Evolutionary conservation across 257 asterid species (phyloP).

Genomic region (Linderniella brevidens): DNA sequence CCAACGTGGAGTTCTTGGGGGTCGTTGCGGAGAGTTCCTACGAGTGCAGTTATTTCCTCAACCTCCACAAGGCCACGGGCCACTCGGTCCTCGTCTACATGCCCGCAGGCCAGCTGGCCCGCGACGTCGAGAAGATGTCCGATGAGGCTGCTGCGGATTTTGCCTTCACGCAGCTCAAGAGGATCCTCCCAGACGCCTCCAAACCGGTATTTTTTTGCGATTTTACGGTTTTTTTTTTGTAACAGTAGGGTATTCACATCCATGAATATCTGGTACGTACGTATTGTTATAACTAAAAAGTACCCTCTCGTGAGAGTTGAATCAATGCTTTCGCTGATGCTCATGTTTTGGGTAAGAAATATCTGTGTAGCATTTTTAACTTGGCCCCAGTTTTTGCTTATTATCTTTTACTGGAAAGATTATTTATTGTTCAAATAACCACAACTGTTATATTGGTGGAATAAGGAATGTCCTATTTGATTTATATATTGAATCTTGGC

Average conservation of each 20-base stretch:
- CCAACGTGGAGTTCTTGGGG: constrained; percentile 92
- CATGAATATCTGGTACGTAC: no score
- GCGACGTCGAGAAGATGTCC: constrained; percentile 72
- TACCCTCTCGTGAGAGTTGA: no score
- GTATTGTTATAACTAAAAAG: no score
- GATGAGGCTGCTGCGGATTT: constrained; percentile 82
- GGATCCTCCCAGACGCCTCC: constrained; percentile 71
- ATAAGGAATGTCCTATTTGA: not conserved
- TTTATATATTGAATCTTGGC: constrained; percentile 5
- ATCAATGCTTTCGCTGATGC: not conserved
- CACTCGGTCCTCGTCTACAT: constrained; percentile 85
- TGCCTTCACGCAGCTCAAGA: constrained; percentile 60
- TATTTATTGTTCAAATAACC: no score
- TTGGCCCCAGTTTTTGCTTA: no score
- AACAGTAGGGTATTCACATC: no score
- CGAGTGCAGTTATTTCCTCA: constrained; percentile 83
- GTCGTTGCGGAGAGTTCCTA: constrained; percentile 79
- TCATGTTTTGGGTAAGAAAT: not conserved
- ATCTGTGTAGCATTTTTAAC: not conserved
- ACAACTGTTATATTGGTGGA: no score
- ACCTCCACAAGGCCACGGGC: constrained; percentile 95
- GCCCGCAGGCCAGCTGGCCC: constrained; percentile 95
- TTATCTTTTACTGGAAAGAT: no score
- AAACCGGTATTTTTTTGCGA: constrained; percentile 46
- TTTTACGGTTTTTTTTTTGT: not conserved